These are phyloP conservation scores for Otatea glauca DNA, from an alignment of 176 grass and related monocot species.

Conservation along the genomic window DNA sequence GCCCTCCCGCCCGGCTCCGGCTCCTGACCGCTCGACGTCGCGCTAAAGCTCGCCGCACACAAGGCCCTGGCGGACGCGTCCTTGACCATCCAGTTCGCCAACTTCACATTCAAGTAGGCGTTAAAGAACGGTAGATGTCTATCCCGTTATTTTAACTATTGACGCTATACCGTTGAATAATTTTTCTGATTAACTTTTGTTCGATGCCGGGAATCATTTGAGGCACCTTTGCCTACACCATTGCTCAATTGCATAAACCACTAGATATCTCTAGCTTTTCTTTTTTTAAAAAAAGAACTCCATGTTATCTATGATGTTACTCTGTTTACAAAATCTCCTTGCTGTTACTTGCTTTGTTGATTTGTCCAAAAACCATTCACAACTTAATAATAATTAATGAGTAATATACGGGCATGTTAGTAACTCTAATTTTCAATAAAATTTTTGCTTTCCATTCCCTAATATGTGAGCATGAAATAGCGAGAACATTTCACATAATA, in stretches of 20 bases:
- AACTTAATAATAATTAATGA: neutral
- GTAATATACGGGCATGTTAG: neutral
- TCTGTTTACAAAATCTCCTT: neutral
- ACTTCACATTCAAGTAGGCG: slow-evolving; percentile 56
- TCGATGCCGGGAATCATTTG: neutral
- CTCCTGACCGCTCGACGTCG: slow-evolving; percentile 52
- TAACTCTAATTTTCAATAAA: neutral
- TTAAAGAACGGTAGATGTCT: no score
- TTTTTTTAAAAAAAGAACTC: no score
- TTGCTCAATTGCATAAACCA: no score
- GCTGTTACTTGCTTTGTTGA: neutral
- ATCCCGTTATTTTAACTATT: no score
- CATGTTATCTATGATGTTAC: no score
- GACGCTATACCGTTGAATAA: no score
- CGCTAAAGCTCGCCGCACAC: slow-evolving; percentile 64
- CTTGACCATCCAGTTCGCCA: slow-evolving; percentile 60
- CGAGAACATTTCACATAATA: neutral
- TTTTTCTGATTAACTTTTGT: no score
- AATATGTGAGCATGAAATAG: neutral
- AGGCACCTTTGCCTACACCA: neutral
- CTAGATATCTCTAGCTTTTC: no score
- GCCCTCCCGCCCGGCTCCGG: neutral
- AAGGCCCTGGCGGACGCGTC: slow-evolving; percentile 66
- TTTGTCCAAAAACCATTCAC: neutral
- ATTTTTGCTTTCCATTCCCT: neutral